phyloP scores from a whole-genome alignment of 2,329 filamentous ascomycete species.

The Teratosphaeria nubilosa region DNA sequence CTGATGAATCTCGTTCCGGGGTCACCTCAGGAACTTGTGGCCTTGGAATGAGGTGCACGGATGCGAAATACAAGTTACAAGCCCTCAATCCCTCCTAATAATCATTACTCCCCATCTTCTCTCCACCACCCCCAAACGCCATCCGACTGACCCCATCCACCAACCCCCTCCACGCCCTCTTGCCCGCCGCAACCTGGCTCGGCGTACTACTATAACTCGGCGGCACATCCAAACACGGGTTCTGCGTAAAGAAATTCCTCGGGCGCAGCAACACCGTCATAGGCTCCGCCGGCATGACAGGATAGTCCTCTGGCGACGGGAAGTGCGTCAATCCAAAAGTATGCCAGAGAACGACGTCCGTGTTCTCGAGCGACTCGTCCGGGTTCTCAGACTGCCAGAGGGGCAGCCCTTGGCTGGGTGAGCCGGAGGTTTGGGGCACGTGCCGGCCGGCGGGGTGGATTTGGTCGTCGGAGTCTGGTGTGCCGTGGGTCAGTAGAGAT shows the following conservation, averaged over 20 bases:
- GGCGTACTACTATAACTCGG: conserved; percentile 65
- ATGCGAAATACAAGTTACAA: background rate
- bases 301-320: conserved; percentile 81
- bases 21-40: background rate
- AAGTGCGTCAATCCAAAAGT: conserved; percentile 89
- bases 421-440: conserved; percentile 77
- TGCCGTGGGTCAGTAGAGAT: background rate
- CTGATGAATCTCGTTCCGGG: too few relatives aligned
- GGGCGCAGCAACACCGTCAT: conserved; percentile 72
- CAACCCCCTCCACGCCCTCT: conserved; percentile 29
- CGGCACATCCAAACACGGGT: conserved; percentile 71
- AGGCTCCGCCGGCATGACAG: conserved; percentile 49
- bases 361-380: conserved; percentile 60
- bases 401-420: conserved; percentile 61
- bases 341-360: conserved; percentile 85
- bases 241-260: conserved; percentile 71
- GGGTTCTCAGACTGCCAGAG: conserved; percentile 66
- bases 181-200: conserved; percentile 46
- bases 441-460: conserved; percentile 79
- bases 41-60: background rate
- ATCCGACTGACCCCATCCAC: conserved; percentile 43
- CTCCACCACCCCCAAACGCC: conserved; percentile 35
- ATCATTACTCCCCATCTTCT: conserved; percentile 21
- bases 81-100: background rate
- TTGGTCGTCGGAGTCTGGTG: conserved; percentile 63